These are phyloP conservation scores for Trichosphaerium sp. DNA, from an alignment of 78 protist genomes.

Conservation along the genomic window DNA sequence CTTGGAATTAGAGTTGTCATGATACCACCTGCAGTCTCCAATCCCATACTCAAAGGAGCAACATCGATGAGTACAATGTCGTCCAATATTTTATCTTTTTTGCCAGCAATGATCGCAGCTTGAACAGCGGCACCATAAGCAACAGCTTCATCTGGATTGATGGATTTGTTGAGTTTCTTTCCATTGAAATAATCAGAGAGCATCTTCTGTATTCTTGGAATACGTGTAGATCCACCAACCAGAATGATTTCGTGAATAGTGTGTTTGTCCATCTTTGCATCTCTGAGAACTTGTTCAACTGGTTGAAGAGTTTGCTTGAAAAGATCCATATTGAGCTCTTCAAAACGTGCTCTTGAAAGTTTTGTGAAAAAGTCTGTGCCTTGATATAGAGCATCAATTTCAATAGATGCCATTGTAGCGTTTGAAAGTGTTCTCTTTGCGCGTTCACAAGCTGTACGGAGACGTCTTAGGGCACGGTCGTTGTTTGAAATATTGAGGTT, in stretches of 20 bases:
- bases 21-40: constrained; percentile 95
- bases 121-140: constrained; percentile 85
- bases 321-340: constrained; percentile 67
- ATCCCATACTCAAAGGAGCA: constrained; percentile 93
- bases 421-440: constrained; percentile 83
- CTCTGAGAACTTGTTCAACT: constrained; percentile 62
- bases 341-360: constrained; percentile 86
- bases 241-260: constrained; percentile 80
- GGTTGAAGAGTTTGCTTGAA: constrained; percentile 73
- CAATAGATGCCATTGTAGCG: constrained; percentile 61
- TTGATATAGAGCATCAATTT: constrained; percentile 74
- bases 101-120: constrained; percentile 89
- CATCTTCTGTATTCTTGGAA: constrained; percentile 81
- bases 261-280: constrained; percentile 68
- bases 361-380: constrained; percentile 81
- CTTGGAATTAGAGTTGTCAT: constrained; percentile 89
- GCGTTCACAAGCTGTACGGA: constrained; percentile 84
- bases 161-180: constrained; percentile 62
- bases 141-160: constrained; percentile 90
- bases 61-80: constrained; percentile 83
- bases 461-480: constrained; percentile 69
- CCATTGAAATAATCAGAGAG: constrained; percentile 82
- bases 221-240: constrained; percentile 93
- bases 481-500: constrained; percentile 57
- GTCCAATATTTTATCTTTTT: constrained; percentile 64